Evolutionary conservation across 2,329 filamentous ascomycete genomes (phyloP).

Genomic region (Karstenula rhodostoma): DNA sequence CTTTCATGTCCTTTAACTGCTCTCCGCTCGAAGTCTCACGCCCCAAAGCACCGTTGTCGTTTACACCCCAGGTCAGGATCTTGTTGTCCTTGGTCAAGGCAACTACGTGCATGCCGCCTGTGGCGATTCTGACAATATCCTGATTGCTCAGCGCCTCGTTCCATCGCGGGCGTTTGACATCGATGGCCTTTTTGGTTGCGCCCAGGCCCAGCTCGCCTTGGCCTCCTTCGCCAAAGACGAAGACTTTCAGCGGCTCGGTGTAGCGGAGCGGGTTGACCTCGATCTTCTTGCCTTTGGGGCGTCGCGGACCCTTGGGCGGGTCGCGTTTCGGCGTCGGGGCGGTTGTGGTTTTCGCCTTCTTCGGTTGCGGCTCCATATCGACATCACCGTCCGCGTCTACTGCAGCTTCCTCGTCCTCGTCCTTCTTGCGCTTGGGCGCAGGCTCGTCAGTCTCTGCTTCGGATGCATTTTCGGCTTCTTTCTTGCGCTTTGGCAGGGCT

Average conservation of each 20-base stretch:
- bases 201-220: conserved; percentile 86
- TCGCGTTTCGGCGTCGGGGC: conserved; percentile 26
- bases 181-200: conserved; percentile 68
- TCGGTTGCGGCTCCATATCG: conserved; percentile 30
- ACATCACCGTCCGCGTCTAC: conserved; percentile 15
- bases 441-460: conserved; percentile 3
- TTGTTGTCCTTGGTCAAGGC: conserved; percentile 81
- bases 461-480: conserved; percentile 20
- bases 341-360: conserved; percentile 33
- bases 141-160: conserved; percentile 68
- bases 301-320: conserved; percentile 41
- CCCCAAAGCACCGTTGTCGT: conserved; percentile 83
- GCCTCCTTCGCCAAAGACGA: conserved; percentile 80
- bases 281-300: conserved; percentile 42
- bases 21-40: conserved; percentile 73
- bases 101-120: conserved; percentile 83
- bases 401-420: conserved; percentile 32
- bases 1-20: conserved; percentile 63
- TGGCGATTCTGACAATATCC: conserved; percentile 77
- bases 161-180: conserved; percentile 77
- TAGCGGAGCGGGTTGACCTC: conserved; percentile 70
- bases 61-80: conserved; percentile 87
- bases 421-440: conserved; percentile 19
- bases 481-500: conserved; percentile 14
- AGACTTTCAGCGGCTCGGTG: conserved; percentile 72